Conservation (phyloP, 345 rosid species). For the Brassica carinata region DNA sequence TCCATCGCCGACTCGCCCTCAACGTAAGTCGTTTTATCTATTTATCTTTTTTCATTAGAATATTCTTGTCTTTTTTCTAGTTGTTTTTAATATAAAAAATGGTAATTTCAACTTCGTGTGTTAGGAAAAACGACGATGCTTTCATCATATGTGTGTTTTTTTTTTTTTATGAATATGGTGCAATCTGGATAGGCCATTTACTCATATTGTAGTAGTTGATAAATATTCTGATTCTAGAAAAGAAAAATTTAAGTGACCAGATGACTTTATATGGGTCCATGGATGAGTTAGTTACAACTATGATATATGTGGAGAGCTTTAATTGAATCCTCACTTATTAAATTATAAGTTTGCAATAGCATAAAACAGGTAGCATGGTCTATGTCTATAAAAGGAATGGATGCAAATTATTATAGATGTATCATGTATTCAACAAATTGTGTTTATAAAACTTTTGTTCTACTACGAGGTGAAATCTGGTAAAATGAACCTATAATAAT, state of each 20-base stretch:
- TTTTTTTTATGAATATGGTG: neutral
- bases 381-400: neutral
- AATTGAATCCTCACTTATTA: slow-evolving; percentile 4
- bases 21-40: slow-evolving; percentile 52
- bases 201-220: neutral
- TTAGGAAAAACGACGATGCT: neutral
- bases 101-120: neutral
- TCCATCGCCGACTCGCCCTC: slow-evolving; percentile 79
- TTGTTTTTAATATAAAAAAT: neutral
- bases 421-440: neutral
- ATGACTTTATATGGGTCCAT: neutral
- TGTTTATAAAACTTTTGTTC: neutral
- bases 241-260: neutral
- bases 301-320: slow-evolving; percentile 11
- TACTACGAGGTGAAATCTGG: neutral
- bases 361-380: neutral
- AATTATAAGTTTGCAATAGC: neutral
- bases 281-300: neutral
- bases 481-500: neutral
- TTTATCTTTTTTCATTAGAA: neutral
- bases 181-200: neutral
- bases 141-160: neutral
- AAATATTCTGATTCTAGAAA: neutral
- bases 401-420: neutral
- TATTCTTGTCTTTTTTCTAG: neutral